Conservation (phyloP, 306 rosid genomes). For the Comarum palustre region DNA sequence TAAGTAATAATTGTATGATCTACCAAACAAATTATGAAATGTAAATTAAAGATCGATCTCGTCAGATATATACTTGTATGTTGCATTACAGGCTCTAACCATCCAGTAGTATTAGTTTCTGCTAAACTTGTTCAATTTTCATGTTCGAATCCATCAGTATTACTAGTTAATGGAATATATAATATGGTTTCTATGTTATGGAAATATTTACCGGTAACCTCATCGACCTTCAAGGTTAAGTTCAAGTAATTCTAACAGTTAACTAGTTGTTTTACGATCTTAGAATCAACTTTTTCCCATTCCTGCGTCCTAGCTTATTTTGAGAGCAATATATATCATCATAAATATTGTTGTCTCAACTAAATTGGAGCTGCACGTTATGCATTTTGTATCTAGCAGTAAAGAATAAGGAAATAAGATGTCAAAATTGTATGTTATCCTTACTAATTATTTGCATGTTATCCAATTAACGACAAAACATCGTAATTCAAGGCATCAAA, state of each 20-base stretch:
- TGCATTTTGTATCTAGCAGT: not conserved
- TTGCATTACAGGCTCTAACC: not conserved
- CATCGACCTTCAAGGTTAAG: conserved; percentile 19
- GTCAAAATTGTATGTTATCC: too few relatives aligned
- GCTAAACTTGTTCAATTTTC: conserved; percentile 14
- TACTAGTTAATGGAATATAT: not conserved
- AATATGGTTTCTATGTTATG: not conserved
- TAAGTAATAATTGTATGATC: not conserved
- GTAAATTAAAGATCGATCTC: not conserved
- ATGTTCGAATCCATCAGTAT: not conserved
- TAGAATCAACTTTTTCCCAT: conserved; percentile 35
- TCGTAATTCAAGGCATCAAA: too few relatives aligned
- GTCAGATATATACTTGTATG: not conserved
- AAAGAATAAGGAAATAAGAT: too few relatives aligned
- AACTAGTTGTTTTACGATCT: conserved; percentile 32
- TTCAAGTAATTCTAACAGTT: conserved; percentile 8
- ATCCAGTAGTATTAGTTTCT: not conserved
- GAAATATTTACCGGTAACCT: conserved; percentile 8
- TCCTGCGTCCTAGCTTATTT: not conserved
- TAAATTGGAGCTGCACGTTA: not conserved
- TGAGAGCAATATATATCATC: too few relatives aligned
- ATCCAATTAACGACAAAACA: too few relatives aligned
- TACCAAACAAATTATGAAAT: not conserved
- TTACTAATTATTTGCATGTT: too few relatives aligned
- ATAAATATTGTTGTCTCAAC: not conserved